Evolutionary conservation across 805 yeast species (phyloP), one percentile per base, ranked within the genome.

Genomic region (Candida nemodendra): DNA sequence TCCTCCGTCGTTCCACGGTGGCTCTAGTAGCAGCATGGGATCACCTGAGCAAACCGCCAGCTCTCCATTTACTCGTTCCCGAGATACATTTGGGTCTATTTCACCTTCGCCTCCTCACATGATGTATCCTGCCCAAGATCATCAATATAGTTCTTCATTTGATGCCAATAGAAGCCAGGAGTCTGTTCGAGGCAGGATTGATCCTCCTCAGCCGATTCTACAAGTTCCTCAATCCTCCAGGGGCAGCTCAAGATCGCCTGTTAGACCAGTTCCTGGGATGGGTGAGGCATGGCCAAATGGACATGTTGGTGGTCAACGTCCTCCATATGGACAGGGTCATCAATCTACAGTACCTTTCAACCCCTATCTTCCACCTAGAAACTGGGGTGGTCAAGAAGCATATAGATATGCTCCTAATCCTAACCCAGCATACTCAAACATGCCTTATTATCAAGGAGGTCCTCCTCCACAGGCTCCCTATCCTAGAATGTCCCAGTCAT

Each of bases 1-100:
- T 11, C 60, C 54, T 29, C 54, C 56, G n/a, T 65, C 55, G 32
- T 27, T 30, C 16, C n/a, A n/a, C n/a, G n/a, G 32, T 27, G 27
- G 18, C 17, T 30, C 38, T 23, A n/a, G 12, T 16, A 23, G 29
- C 22, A 35, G 38, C n/a, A 8, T 35, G 11, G 32, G 38, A 3
- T 35, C 38, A 2, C 38, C 38, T 8, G 38, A 35, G 17, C 38
- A 35, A 22, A 27, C 21, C 17, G 38, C 38, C 7, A 22, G 32
- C 13, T 35, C 38, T 8, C 38, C 38, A 4, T 35, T 28, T 14
- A 14, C 32, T 5, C 33, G 18, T 3, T 7, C 9, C n/a, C 8
- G 24, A 21, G 24, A 21, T 11, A 21, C 24, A 8, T 21, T 14
- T 9, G n/a, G 29, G n/a, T 26, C 29, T 7, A 14, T n/a, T 7